These are phyloP conservation scores for Coriaria nepalensis DNA, from an alignment of 306 rosid genomes.

Conservation along the genomic window DNA sequence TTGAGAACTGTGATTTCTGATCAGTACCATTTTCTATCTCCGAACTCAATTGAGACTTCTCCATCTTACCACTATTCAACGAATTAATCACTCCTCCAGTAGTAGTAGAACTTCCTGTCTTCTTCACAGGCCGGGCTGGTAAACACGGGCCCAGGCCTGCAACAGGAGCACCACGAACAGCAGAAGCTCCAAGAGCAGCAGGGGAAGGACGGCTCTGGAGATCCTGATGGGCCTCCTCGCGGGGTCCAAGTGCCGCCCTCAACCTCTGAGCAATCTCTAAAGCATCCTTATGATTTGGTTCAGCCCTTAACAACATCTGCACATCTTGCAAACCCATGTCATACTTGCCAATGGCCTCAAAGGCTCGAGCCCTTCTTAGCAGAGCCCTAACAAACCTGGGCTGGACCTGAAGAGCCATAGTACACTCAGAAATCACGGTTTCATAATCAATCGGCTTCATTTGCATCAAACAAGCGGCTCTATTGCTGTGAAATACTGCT, in stretches of 20 bases:
- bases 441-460: constrained; percentile 89
- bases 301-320: constrained; percentile 56
- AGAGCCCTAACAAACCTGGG: constrained; percentile 72
- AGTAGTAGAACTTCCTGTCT: constrained; percentile 17
- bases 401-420: constrained; percentile 86
- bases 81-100: constrained; percentile 23
- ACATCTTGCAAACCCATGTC: constrained; percentile 86
- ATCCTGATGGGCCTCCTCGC: constrained; percentile 83
- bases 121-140: constrained; percentile 68
- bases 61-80: constrained; percentile 33
- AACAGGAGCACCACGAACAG: constrained; percentile 88
- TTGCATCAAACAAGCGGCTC: constrained; percentile 92
- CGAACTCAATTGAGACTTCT: constrained; percentile 34
- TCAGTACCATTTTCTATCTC: constrained; percentile 53
- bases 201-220: constrained; percentile 99
- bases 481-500: constrained; percentile 84
- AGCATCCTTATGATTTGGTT: constrained; percentile 67
- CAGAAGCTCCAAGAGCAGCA: constrained; percentile 96
- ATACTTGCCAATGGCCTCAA: constrained; percentile 70
- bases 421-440: constrained; percentile 75
- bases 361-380: constrained; percentile 70
- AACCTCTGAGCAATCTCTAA: constrained; percentile 72
- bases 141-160: constrained; percentile 79
- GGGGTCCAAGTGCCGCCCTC: constrained; percentile 61
- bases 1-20: constrained; percentile 38